These are phyloP conservation scores for Cornus kousa DNA, from an alignment of 148 eudicot genomes.

Conservation along the genomic window DNA sequence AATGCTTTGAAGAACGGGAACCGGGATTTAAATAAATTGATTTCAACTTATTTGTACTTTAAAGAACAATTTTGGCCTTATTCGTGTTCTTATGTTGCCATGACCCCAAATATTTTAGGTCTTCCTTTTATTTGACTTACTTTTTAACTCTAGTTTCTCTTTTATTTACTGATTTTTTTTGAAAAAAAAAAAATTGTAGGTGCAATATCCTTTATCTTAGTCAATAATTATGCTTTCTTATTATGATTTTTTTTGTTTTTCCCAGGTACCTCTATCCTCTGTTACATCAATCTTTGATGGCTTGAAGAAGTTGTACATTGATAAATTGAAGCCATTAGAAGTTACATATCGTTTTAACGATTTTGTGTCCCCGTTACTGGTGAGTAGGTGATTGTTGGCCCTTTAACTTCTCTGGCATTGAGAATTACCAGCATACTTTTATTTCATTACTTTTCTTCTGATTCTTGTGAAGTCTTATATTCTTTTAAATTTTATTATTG, in stretches of 20 bases:
- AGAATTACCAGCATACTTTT: neutral
- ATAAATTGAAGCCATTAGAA: constrained; percentile 90
- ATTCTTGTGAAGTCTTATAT: neutral
- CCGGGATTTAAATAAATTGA: neutral
- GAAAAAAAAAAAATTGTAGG: neutral
- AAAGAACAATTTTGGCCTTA: neutral
- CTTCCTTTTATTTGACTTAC: no score
- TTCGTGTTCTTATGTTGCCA: neutral
- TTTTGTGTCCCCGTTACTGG: constrained; percentile 91
- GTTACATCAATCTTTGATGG: constrained; percentile 93
- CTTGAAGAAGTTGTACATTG: constrained; percentile 81
- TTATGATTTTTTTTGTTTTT: neutral
- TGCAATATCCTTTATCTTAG: neutral
- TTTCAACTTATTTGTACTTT: neutral
- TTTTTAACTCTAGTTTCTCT: no score
- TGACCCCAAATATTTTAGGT: neutral
- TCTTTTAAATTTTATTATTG: neutral
- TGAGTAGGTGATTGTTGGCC: constrained; percentile 31
- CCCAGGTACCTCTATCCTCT: constrained; percentile 59
- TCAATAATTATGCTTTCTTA: constrained; percentile 5
- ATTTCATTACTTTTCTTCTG: neutral
- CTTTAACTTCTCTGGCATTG: neutral
- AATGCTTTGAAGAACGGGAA: neutral
- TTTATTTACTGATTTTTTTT: neutral
- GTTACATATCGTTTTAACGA: constrained; percentile 79